Evolutionary conservation across 2,329 filamentous ascomycete genomes (phyloP), one percentile per base, ranked within the genome.

Genomic region (Botrytis pseudocinerea): DNA sequence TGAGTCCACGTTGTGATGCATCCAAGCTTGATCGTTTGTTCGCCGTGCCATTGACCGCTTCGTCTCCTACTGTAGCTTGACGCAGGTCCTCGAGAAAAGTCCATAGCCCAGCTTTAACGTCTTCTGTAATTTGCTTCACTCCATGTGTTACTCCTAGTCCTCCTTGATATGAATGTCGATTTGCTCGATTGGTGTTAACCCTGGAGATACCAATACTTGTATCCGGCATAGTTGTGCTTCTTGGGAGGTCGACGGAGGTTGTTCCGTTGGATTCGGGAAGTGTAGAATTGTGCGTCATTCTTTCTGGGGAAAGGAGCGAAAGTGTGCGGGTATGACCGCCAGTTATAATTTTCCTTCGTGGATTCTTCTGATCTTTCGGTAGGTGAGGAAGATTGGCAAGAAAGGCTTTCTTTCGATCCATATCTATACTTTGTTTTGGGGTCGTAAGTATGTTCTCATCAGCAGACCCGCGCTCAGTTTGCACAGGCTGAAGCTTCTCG

Each of bases 61-160:
- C 96, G 71, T 99, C 96, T 38, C 96, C 96, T 10, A 99, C 94
- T 0, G 96, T 97, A 22, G 95, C 97, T 82, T 98, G 96, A 77
- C 95, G 89, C 65, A 99, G 90, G 80, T 99, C 96, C 81, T 98
- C 96, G 74, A 97, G 90, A 82, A 99, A 99, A 1, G 93, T 97
- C 90, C 93, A 95, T 66, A 99, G 84, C 2, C 96, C 95, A 69
- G 96, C 90, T 81, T 91, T 93, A 82, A 99, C 90, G 82, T 98
- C 96, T 74, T 93, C 92, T 25, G 80, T 80, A 54, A 82, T 77
- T 48, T 80, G 77, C 71, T 81, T 82, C 16, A 80, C 80, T 35
- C 77, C 77, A 68, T 77, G 73, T 28, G 78, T 79, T 32, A 81
- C 73, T 28, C 79, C 77, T 38, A 68, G 20, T 32, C 60, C 69